Conservation (phyloP, 495 filamentous ascomycete genomes). For the Talaromyces liani region DNA sequence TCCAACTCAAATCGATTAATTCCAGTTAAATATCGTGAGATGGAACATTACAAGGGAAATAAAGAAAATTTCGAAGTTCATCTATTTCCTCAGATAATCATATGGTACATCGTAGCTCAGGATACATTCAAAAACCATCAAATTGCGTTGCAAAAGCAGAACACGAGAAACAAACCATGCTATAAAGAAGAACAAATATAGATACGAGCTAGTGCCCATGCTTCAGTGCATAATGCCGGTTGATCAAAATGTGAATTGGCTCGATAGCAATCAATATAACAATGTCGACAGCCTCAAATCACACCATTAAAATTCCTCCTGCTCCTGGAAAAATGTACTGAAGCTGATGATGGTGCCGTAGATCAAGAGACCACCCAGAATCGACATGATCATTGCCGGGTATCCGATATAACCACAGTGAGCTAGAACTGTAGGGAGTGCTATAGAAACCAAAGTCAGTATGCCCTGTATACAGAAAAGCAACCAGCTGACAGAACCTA, state of each 20-base stretch:
- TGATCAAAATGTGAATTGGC: not conserved
- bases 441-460: constrained; percentile 33
- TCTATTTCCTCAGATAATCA: not conserved
- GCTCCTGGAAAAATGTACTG: constrained; percentile 94
- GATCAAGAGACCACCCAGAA: constrained; percentile 85
- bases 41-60: no score
- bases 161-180: not conserved
- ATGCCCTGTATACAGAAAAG: not conserved
- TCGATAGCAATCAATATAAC: not conserved
- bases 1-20: no score
- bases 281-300: not conserved
- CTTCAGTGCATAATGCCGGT: not conserved
- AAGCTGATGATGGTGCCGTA: constrained; percentile 98
- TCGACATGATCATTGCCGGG: constrained; percentile 92
- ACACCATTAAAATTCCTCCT: constrained; percentile 65
- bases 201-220: not conserved
- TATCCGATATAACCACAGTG: constrained; percentile 72
- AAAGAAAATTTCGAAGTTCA: not conserved
- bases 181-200: not conserved
- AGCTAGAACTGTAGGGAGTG: constrained; percentile 83
- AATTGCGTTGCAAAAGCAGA: not conserved
- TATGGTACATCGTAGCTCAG: not conserved
- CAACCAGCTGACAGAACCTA: constrained; percentile 32
- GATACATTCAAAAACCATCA: not conserved
- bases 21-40: no score